Evolutionary conservation across 1,284 basidiomycete species (phyloP).

Genomic region (Malassezia obtusa): DNA sequence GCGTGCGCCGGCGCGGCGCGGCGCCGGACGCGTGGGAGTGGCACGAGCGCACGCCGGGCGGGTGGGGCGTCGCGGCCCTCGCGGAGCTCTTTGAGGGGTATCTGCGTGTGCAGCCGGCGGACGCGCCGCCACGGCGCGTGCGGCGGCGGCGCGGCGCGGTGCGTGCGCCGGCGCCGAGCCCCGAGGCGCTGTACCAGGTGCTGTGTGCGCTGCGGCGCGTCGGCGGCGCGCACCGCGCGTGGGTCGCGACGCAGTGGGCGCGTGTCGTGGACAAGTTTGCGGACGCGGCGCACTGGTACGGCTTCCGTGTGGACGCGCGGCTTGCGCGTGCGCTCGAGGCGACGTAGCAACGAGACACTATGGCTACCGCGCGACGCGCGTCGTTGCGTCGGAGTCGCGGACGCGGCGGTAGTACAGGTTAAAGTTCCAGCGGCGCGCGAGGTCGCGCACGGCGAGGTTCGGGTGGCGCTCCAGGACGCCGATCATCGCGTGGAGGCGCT

Average conservation of each 20-base stretch:
- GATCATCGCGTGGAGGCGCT: constrained; percentile 35
- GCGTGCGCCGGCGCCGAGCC: constrained; percentile 6
- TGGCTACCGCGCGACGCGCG: not conserved
- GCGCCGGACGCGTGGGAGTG: not conserved
- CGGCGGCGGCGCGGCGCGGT: not conserved
- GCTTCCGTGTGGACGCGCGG: constrained; percentile 4
- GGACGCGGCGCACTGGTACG: constrained; percentile 6
- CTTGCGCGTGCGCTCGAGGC: not conserved
- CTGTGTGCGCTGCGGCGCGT: constrained; percentile 12
- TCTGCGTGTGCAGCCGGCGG: constrained; percentile 4
- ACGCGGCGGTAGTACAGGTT: constrained; percentile 28
- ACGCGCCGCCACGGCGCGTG: not conserved
- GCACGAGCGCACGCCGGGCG: not conserved
- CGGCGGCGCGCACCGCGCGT: not conserved
- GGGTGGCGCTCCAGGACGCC: constrained; percentile 37
- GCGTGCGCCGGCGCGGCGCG: not conserved
- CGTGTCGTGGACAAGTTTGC: constrained; percentile 13
- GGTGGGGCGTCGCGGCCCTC: constrained; percentile 5
- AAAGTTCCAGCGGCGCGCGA: constrained; percentile 36
- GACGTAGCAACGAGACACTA: not conserved
- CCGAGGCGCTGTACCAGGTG: constrained; percentile 8
- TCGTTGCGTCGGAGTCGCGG: constrained; percentile 2
- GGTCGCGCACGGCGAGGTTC: constrained; percentile 37
- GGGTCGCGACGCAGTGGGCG: constrained; percentile 9
- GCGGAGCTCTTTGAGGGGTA: constrained; percentile 16